Evolutionary conservation across 169 alveolate species (phyloP).

Genomic region (Perkinsus marinus): DNA sequence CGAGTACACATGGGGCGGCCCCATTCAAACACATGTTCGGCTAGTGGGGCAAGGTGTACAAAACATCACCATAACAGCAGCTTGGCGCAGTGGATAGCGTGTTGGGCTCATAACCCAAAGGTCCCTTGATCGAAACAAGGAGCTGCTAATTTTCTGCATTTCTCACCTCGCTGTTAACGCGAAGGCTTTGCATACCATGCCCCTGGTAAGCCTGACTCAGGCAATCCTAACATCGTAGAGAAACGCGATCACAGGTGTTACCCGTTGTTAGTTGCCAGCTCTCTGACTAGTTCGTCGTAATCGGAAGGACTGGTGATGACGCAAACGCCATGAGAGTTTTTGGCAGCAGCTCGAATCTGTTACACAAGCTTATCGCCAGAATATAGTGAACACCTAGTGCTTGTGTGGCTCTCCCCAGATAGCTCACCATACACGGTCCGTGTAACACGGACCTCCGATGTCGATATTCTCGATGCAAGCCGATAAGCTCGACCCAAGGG

Average conservation of each 20-base stretch:
- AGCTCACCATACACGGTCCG: neutral
- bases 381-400: no score
- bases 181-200: conserved; percentile 22
- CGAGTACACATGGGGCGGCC: no score
- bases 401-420: neutral
- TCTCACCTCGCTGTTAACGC: conserved; percentile 16
- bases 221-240: neutral
- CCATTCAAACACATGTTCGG: no score
- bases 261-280: neutral
- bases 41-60: no score
- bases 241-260: neutral
- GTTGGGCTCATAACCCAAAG: neutral
- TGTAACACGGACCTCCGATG: conserved; percentile 34
- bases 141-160: neutral
- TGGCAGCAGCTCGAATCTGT: conserved; percentile 34
- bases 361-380: neutral
- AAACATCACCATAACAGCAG: no score
- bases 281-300: neutral
- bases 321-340: conserved; percentile 24
- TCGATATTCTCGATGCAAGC: conserved; percentile 34
- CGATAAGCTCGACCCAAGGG: neutral
- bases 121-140: neutral
- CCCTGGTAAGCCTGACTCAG: conserved; percentile 4
- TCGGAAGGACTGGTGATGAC: conserved; percentile 25
- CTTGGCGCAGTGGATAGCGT: neutral